These are phyloP conservation scores for Arthroderma uncinatum DNA, from an alignment of 2,329 filamentous ascomycete genomes.

Conservation along the genomic window DNA sequence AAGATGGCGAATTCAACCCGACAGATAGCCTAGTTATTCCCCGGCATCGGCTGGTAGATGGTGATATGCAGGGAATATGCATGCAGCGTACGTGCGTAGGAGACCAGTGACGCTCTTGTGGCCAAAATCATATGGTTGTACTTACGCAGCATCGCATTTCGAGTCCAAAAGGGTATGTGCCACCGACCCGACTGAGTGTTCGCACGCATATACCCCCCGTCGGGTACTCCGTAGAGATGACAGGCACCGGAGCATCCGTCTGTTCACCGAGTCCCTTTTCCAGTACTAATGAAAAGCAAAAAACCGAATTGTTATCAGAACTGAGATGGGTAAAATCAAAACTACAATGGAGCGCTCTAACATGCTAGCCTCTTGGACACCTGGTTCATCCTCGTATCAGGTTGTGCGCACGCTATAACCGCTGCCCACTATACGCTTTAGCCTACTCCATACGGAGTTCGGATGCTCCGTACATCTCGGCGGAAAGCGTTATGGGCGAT, in stretches of 20 bases:
- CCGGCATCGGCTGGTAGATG: neutral
- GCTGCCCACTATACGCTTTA: neutral
- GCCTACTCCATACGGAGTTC: neutral
- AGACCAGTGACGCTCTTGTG: too few species aligned
- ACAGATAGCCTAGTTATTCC: neutral
- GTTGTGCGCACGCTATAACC: neutral
- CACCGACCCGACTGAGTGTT: neutral
- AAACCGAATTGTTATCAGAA: neutral
- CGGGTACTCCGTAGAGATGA: neutral
- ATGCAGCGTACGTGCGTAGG: neutral
- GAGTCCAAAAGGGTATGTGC: neutral
- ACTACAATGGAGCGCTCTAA: neutral
- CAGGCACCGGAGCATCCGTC: neutral
- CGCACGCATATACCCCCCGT: neutral
- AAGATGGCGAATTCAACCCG: neutral
- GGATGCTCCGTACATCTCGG: neutral
- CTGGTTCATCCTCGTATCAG: neutral
- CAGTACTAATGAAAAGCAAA: neutral
- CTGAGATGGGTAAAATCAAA: neutral
- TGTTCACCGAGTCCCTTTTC: neutral
- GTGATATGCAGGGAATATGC: neutral
- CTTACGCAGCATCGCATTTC: neutral
- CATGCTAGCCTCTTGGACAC: neutral
- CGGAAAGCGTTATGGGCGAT: neutral
- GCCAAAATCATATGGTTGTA: too few species aligned